Evolutionary conservation across 768 basidiomycete species (phyloP).

Genomic region (Leccinellum albellum): DNA sequence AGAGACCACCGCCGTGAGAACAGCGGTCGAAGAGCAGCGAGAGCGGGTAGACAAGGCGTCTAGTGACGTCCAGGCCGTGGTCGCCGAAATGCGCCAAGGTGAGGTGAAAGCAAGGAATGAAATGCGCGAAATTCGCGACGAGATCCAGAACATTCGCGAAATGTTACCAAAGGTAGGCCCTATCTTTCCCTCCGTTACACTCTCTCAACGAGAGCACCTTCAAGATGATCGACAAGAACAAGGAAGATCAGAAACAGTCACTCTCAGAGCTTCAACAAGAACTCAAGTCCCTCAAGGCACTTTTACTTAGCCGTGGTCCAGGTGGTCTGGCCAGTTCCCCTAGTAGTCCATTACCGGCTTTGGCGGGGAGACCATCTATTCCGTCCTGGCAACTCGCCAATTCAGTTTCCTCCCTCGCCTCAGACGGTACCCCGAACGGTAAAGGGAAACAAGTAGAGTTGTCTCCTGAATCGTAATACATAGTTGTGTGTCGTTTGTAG

Average conservation of each 20-base stretch:
- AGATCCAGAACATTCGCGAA: constrained; percentile 85
- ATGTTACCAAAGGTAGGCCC: constrained; percentile 83
- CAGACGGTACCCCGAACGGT: constrained; percentile 32
- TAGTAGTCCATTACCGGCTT: constrained; percentile 46
- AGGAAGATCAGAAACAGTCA: constrained; percentile 78
- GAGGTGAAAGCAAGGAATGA: constrained; percentile 81
- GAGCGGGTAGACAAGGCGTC: constrained; percentile 69
- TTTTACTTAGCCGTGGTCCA: constrained; percentile 73
- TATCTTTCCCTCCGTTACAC: neutral
- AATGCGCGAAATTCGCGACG: constrained; percentile 88
- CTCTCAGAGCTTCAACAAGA: constrained; percentile 88
- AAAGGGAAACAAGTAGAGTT: constrained; percentile 58
- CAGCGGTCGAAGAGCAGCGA: constrained; percentile 73
- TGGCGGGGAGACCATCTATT: constrained; percentile 65
- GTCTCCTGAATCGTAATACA: constrained; percentile 10
- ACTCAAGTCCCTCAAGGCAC: constrained; percentile 88
- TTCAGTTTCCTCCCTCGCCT: constrained; percentile 21
- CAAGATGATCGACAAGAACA: constrained; percentile 94
- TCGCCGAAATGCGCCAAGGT: constrained; percentile 71
- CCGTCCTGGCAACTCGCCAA: constrained; percentile 87
- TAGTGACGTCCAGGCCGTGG: constrained; percentile 65
- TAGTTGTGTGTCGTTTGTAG: constrained; percentile 9
- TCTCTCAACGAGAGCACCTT: neutral
- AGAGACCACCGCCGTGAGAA: constrained; percentile 69
- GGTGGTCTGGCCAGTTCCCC: constrained; percentile 42